Base-by-base conservation (phyloP, 305 asterid genomes). In the Galium porrigens region DNA sequence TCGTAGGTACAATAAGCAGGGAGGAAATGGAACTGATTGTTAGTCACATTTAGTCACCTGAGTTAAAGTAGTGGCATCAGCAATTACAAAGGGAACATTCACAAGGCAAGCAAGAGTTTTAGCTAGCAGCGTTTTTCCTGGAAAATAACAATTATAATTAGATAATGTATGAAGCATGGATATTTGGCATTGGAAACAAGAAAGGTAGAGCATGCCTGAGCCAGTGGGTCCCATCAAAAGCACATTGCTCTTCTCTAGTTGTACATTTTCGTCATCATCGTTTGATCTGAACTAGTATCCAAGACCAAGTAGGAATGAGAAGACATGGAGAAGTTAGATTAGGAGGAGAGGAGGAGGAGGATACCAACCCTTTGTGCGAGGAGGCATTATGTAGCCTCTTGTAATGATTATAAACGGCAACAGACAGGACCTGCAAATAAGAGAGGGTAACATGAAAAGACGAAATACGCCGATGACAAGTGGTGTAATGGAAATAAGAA, bases 161-260 rank as follows among this genome's bases (percentile, higher is more conserved):
- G 29, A 42, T 44, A 41, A 32, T 22, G 49, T 44, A 18, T 5
- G 8, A 61, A 37, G 44, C 29, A 9, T 4, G 14, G 14, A 41
- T 41, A 41, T 41, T 41, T 41, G 14, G 14, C 46, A 51, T 54
- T 58, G 56, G 11, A 32, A 58, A 66, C 48, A 61, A 67, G 30
- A 41, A 41, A 41, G 3, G 4, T 1, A 10, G 46, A 41, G 46
- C 78, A 75, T 77, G 80, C 97, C 97, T 76, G 97, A 90, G 71
- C 97, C 97, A 54, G 97, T 90, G 56, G 95, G 97, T 14, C 97
- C 97, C 91, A 90, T 86, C 79, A 90, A 78, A 72, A 90, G 83
- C 80, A 90, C 94, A 70, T 90, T 90, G 95, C 97, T 90, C 81
- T 90, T 87, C 72, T 90, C 97, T 78, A 90, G 71, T 68, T 90